phyloP scores from a whole-genome alignment of 2,329 filamentous ascomycete species.

The Pseudovirgaria hyperparasitica region DNA sequence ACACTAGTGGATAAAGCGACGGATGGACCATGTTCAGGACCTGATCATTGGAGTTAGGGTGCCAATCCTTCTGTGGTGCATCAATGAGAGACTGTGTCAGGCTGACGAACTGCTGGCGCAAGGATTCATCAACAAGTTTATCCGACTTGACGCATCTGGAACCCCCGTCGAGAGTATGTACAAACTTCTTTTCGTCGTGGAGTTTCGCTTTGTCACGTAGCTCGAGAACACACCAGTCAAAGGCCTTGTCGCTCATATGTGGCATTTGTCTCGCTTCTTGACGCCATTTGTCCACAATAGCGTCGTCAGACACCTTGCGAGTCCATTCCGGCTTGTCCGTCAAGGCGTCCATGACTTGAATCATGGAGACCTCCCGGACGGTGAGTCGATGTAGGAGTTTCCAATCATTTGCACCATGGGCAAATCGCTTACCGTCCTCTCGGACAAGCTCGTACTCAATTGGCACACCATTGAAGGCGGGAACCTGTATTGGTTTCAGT shows the following conservation, averaged over 20 bases:
- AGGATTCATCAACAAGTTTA: slow-evolving; percentile 21
- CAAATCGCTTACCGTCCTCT: too few relatives aligned
- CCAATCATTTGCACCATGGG: too few relatives aligned
- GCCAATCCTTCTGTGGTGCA: slow-evolving; percentile 44
- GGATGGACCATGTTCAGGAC: slow-evolving; percentile 51
- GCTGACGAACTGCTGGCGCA: slow-evolving; percentile 28
- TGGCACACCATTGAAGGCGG: too few relatives aligned
- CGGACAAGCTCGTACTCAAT: too few relatives aligned
- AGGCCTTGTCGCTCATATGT: slow-evolving; percentile 5
- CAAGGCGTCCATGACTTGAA: slow-evolving; percentile 25
- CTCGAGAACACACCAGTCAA: slow-evolving; percentile 25
- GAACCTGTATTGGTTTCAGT: too few relatives aligned
- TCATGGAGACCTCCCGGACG: slow-evolving; percentile 26
- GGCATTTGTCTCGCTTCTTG: slow-evolving; percentile 12
- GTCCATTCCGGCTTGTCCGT: slow-evolving; percentile 30
- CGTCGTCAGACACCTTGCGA: slow-evolving; percentile 24
- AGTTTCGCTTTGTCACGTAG: slow-evolving; percentile 36
- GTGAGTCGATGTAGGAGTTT: too few relatives aligned
- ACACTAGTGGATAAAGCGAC: slow-evolving; percentile 24
- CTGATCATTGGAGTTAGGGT: slow-evolving; percentile 42
- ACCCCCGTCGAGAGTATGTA: slow-evolving; percentile 32
- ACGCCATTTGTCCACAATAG: slow-evolving; percentile 18
- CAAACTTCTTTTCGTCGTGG: slow-evolving; percentile 24
- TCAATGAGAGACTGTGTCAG: slow-evolving; percentile 38
- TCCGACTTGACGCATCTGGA: slow-evolving; percentile 42